These are phyloP conservation scores for Salix caprea DNA, from an alignment of 345 rosid genomes.

Conservation along the genomic window DNA sequence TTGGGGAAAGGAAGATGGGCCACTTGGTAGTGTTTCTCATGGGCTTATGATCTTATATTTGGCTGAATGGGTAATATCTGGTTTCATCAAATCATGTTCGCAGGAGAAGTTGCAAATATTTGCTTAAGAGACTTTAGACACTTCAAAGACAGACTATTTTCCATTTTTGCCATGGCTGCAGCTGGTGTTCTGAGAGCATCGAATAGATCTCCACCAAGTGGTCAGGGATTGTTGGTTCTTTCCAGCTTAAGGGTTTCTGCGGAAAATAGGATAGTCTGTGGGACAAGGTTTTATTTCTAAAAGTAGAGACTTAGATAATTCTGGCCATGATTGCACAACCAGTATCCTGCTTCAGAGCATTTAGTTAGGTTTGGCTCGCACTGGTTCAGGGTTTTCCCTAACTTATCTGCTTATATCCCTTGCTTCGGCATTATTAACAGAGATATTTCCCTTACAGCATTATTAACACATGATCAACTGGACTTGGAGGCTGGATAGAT, in stretches of 20 bases:
- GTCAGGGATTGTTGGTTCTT: constrained; percentile 37
- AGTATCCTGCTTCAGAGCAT: constrained; percentile 53
- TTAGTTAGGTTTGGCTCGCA: constrained; percentile 72
- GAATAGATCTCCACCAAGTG: constrained; percentile 32
- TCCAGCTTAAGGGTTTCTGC: constrained; percentile 49
- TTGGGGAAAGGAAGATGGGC: constrained; percentile 62
- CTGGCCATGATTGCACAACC: constrained; percentile 21
- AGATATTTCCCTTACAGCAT: constrained; percentile 60
- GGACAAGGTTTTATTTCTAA: constrained; percentile 45
- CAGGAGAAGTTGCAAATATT: constrained; percentile 42
- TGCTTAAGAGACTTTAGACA: constrained; percentile 38
- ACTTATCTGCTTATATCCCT: constrained; percentile 54
- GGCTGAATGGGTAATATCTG: constrained; percentile 74
- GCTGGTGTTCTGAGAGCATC: constrained; percentile 76
- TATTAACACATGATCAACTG: constrained; percentile 19
- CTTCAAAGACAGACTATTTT: constrained; percentile 34
- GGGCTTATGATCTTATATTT: constrained; percentile 83
- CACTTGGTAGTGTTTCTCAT: constrained; percentile 37
- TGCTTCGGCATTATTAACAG: constrained; percentile 60
- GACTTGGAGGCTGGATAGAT: constrained; percentile 32
- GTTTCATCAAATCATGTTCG: constrained; percentile 46
- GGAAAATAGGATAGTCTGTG: constrained; percentile 43
- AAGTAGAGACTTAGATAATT: constrained; percentile 23
- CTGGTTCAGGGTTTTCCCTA: constrained; percentile 54
- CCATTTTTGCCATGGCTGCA: constrained; percentile 62